phyloP scores from a whole-genome alignment of 2,329 filamentous ascomycete genomes.

The Aspergillus japonicus region DNA sequence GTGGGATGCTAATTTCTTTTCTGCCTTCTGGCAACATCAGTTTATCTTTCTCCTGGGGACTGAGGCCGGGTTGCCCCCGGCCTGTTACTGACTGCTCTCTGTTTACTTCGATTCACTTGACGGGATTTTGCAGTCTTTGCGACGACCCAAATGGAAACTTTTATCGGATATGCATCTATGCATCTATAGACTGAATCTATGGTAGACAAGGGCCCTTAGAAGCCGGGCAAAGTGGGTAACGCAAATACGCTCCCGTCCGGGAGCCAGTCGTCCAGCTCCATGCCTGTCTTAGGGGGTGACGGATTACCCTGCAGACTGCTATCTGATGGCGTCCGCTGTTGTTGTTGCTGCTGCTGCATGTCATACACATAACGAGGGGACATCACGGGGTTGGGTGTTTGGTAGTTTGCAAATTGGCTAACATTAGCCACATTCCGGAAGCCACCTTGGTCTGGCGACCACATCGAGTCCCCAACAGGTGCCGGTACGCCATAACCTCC shows the following conservation, averaged over 20 bases:
- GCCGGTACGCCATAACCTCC: constrained; percentile 21
- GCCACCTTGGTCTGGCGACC: constrained; percentile 23
- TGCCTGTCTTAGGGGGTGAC: constrained; percentile 20
- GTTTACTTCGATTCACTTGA: background rate
- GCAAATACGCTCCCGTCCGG: constrained; percentile 31
- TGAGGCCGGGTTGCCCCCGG: background rate
- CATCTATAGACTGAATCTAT: background rate
- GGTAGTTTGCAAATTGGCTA: constrained; percentile 22
- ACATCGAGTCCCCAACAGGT: constrained; percentile 22
- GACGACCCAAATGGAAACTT: background rate
- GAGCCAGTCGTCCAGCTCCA: constrained; percentile 34
- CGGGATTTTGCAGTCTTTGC: background rate
- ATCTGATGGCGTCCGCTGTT: constrained; percentile 15
- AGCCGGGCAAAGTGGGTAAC: constrained; percentile 28
- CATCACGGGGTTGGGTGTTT: constrained; percentile 14
- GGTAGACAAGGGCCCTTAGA: constrained; percentile 12
- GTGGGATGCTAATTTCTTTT: background rate
- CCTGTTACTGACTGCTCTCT: background rate
- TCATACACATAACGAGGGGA: constrained; percentile 26
- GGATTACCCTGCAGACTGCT: constrained; percentile 13
- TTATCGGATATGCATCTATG: background rate
- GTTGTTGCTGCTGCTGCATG: constrained; percentile 20
- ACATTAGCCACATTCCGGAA: constrained; percentile 15
- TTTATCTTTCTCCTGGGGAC: background rate
- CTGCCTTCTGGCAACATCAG: background rate